Base-by-base conservation (phyloP, 192 early-diverging fungal species). In the Backusella tarrabulga region DNA sequence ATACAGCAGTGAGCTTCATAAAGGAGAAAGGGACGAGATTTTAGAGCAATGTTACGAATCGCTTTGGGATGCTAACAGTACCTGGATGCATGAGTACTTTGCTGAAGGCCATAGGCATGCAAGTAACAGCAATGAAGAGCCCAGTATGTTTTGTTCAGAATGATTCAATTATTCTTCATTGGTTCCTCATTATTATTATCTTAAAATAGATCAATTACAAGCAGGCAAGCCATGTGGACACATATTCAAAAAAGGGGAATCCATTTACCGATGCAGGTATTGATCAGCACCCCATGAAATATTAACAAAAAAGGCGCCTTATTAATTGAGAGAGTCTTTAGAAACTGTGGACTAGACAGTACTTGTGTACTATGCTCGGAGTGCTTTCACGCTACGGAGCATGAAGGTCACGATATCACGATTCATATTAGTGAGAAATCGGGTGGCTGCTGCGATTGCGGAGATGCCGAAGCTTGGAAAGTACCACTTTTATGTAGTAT, bases 391-490 rank as follows among this genome's bases (percentile, higher is more conserved):
- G 93, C 91, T 6, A 93, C 95, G 0, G 88, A 97, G 80, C 98
- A 99, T 80, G 90, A 92, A 42, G 95, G 95, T 38, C 98, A 99
- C 74, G 95, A 98, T 77, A 93, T 94, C 3, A 93, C 89, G 41
- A 97, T 99, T 79, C 90, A 88, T 21, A 88, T 98, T 17, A 93
- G 94, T 50, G 83, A 87, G 44, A 92, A 93, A 7, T 87, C 86
- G 11, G 96, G 96, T 38, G 98, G 98, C 2, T 99, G 96, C 85
- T 99, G 98, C 83, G 98, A 99, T 83, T 99, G 98, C 82, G 97
- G 97, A 42, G 98, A 99, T 77, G 86, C 91, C 3, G 97, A 98
- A 84, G 98, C 97, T 36, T 98, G 97, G 97, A 93, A 91, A 75
- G 86, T 93, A 11, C 92, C 92, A 26, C 82, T 96, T 19, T 79